Conservation (phyloP, 2,329 filamentous ascomycete genomes). For the Neonectria neomacrospora region DNA sequence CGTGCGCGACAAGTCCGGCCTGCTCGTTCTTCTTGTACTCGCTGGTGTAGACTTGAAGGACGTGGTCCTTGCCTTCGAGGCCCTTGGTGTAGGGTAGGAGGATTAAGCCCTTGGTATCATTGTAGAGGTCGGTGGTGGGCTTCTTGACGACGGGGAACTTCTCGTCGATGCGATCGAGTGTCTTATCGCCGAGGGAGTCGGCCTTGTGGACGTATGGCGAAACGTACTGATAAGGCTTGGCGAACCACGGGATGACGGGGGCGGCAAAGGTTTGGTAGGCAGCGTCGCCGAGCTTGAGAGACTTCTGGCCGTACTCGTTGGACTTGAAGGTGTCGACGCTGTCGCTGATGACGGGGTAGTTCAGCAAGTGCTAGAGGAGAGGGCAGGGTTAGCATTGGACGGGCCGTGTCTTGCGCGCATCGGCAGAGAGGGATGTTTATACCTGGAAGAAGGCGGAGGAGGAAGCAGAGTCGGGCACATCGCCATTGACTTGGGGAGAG, state of each 20-base stretch:
- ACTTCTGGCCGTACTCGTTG: constrained; percentile 86
- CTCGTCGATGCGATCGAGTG: constrained; percentile 75
- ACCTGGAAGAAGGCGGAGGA: constrained; percentile 64
- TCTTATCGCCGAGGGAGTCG: constrained; percentile 79
- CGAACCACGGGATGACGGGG: constrained; percentile 76
- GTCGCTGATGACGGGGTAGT: constrained; percentile 86
- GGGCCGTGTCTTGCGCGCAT: not conserved
- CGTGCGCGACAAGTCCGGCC: constrained; percentile 71
- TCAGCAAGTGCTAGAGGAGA: constrained; percentile 75
- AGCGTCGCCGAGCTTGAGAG: constrained; percentile 77
- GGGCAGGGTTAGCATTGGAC: constrained; percentile 6
- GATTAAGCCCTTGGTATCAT: constrained; percentile 70
- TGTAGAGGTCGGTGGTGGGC: constrained; percentile 76
- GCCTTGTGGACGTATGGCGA: constrained; percentile 86
- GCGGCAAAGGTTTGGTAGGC: constrained; percentile 81
- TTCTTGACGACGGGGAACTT: constrained; percentile 80
- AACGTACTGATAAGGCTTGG: constrained; percentile 83
- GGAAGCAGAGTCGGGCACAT: constrained; percentile 55
- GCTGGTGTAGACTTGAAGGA: constrained; percentile 65
- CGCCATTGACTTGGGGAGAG: constrained; percentile 62
- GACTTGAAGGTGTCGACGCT: constrained; percentile 80
- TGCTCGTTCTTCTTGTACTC: constrained; percentile 73
- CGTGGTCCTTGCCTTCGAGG: constrained; percentile 70
- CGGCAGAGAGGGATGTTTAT: constrained; percentile 35
- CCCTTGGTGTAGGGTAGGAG: constrained; percentile 72